Conservation (phyloP, 2,329 filamentous ascomycete species). For the Xylariaceae sp. region DNA sequence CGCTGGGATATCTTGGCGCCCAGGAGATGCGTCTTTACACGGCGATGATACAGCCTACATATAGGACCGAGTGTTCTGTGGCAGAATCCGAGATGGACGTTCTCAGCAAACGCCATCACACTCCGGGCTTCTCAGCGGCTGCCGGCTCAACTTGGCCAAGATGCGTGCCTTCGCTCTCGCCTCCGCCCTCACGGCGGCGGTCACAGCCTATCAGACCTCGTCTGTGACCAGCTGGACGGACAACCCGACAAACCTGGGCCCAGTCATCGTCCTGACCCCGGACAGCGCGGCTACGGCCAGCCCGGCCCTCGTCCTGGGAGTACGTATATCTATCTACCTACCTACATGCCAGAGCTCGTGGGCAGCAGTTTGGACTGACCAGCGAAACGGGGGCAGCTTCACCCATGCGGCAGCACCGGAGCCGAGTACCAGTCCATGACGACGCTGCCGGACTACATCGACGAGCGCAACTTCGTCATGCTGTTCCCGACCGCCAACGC, state of each 20-base stretch:
- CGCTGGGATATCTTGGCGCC: no score
- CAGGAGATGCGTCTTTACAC: no score
- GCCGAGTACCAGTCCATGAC: conserved; percentile 11
- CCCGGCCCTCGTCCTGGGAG: conserved; percentile 40
- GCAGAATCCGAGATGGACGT: no score
- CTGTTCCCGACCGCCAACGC: conserved; percentile 27
- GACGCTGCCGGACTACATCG: conserved; percentile 23
- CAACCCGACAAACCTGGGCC: conserved; percentile 28
- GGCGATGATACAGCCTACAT: no score
- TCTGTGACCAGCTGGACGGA: conserved; percentile 22
- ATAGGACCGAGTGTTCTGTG: no score
- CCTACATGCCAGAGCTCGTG: neutral
- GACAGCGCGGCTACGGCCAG: conserved; percentile 24
- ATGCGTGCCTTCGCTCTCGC: neutral
- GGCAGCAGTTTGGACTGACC: conserved; percentile 42
- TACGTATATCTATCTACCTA: conserved; percentile 10
- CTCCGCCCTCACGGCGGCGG: neutral
- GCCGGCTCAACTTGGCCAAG: no score
- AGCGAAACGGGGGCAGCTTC: conserved; percentile 34
- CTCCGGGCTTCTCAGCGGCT: no score
- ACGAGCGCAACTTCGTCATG: conserved; percentile 37
- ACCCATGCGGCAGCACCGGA: conserved; percentile 10
- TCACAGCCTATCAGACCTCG: conserved; percentile 5
- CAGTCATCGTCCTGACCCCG: conserved; percentile 24
- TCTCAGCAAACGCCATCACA: no score